A percentile compares a stretch with the other conserved stretches of the same genome.
Evolutionary conservation across 1,139 yeast genomes (phyloP).

Genomic region (Yamadazyma sp.): DNA sequence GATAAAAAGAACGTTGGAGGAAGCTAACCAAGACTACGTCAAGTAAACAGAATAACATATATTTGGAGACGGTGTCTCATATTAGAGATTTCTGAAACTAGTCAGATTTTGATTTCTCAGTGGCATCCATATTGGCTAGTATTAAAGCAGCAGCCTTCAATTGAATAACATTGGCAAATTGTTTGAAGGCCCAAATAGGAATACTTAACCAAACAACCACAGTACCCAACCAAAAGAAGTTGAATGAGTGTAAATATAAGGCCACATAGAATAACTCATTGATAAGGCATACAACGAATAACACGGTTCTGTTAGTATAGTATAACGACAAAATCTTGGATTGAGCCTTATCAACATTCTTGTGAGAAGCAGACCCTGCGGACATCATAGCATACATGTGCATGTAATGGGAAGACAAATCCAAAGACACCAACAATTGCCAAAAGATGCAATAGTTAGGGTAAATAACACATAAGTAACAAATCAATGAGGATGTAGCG

Average conservation of each 20-base stretch:
- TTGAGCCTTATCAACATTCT: slow-evolving; percentile 72
- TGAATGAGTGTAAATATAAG: slow-evolving; percentile 71
- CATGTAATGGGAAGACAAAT: slow-evolving; percentile 94
- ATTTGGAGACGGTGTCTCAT: too few relatives aligned
- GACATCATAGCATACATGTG: slow-evolving; percentile 96
- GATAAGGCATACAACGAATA: slow-evolving; percentile 86
- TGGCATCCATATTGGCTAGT: slow-evolving; percentile 80
- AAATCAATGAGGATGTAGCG: slow-evolving; percentile 87
- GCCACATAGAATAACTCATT: slow-evolving; percentile 94
- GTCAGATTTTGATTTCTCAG: slow-evolving; percentile 37
- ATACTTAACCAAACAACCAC: slow-evolving; percentile 62
- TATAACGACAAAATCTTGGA: slow-evolving; percentile 76
- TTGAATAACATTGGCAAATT: slow-evolving; percentile 86
- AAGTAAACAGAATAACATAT: slow-evolving; percentile 4
- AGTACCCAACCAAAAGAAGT: slow-evolving; percentile 68
- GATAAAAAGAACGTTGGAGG: slow-evolving; percentile 27
- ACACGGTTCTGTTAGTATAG: slow-evolving; percentile 80
- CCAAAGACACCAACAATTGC: slow-evolving; percentile 84
- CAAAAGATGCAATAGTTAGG: slow-evolving; percentile 68
- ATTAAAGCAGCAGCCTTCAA: slow-evolving; percentile 80
- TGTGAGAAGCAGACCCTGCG: slow-evolving; percentile 80
- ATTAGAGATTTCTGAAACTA: background rate
- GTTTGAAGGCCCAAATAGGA: slow-evolving; percentile 92
- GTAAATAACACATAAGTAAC: slow-evolving; percentile 78
- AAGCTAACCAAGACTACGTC: slow-evolving; percentile 27